Base-by-base conservation (phyloP, 1,284 basidiomycete genomes). In the Microbotryum intermedium region DNA sequence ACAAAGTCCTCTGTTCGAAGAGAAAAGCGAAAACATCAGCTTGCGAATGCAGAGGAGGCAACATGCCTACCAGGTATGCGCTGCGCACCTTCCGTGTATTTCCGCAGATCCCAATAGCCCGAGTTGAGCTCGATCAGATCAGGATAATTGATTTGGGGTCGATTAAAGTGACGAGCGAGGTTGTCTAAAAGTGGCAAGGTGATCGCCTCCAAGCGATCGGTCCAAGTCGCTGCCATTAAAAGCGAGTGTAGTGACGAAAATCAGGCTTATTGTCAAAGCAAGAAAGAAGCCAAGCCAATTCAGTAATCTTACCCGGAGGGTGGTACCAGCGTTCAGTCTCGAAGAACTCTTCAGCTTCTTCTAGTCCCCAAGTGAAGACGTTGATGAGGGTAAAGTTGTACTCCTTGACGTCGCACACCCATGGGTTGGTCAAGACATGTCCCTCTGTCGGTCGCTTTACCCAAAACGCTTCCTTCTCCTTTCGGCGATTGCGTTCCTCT, bases 291-390 rank as follows among this genome's bases (percentile, higher is more conserved):
- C 11, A n/a, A 1, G 16, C 25, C 7, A 39, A 25, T 13, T 20
- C 21, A 50, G 25, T 9, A 21, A 3, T 13, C 60, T 20, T 2
- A 67, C 66, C 63, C 5, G 66, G 66, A 8, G 64, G 64, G 21
- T 68, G 53, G 42, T 68, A 68, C 66, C 66, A 68, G 49, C 66
- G n/a, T 52, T 68, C 66, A 13, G n/a, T 62, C 45, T 58, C 54
- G 58, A 63, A 65, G 49, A 63, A 65, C 21, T 63, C 52, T 28
- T 68, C 66, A 0, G 61, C 66, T 1, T 64, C 66, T 29, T 65
- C 39, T 8, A 68, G 30, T 0, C 64, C 66, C 55, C 57, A 68
- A 21, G 61, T 65, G 20, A 68, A 68, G 8, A 68, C 64, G 48
- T 57, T 65, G 49, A 68, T 45, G 18, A 68, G n/a, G 28, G 66